Evolutionary conservation across 176 grass and related monocot genomes (phyloP).

Genomic region (Phoenix dactylifera): DNA sequence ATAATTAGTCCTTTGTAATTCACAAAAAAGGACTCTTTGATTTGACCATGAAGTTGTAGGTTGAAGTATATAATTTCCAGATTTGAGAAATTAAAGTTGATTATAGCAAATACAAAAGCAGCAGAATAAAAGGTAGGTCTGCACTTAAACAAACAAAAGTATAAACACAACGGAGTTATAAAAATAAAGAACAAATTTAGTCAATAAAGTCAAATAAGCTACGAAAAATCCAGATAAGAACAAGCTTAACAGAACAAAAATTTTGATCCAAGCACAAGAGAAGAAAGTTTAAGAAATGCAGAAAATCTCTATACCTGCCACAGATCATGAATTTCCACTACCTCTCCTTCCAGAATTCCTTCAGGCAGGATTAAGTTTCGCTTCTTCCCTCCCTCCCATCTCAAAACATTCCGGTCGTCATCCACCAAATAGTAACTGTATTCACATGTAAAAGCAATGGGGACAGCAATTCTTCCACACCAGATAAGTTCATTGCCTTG

Average conservation of each 20-base stretch:
- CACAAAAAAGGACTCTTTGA: too few species aligned
- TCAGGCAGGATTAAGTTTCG: conserved; percentile 56
- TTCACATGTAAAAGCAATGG: conserved; percentile 35
- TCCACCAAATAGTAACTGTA: conserved; percentile 89
- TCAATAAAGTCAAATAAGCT: too few species aligned
- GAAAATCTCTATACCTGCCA: conserved; percentile 57
- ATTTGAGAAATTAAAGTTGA: too few species aligned
- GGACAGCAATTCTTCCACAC: conserved; percentile 43
- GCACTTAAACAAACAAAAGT: too few species aligned
- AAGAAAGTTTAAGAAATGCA: background rate
- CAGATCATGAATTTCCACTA: conserved; percentile 77
- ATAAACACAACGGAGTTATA: too few species aligned
- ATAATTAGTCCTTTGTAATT: too few species aligned
- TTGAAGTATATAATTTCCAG: too few species aligned
- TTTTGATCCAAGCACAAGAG: background rate
- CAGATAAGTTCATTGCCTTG: conserved; percentile 64
- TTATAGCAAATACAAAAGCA: too few species aligned
- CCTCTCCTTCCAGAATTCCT: conserved; percentile 43
- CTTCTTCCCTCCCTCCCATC: conserved; percentile 64
- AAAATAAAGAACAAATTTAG: too few species aligned
- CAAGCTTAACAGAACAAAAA: background rate
- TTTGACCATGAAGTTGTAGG: too few species aligned
- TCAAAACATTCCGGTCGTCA: conserved; percentile 62
- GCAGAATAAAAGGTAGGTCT: too few species aligned
- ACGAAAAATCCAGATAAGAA: too few species aligned